phyloP scores from a whole-genome alignment of 2,329 filamentous ascomycete species.

The Passalora sequoiae region DNA sequence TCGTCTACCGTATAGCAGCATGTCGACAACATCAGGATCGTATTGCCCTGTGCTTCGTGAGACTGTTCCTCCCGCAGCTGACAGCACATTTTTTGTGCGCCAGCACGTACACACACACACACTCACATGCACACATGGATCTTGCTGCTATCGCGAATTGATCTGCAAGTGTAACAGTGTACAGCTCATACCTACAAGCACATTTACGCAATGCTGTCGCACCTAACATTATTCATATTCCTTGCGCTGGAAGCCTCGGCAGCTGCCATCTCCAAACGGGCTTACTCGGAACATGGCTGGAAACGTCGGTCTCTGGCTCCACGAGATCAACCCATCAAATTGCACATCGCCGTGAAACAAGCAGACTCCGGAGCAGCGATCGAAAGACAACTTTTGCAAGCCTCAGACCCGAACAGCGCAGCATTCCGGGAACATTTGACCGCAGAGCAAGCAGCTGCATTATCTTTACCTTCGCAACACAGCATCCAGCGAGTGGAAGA shows the following conservation, averaged over 20 bases:
- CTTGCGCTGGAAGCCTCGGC: constrained; percentile 4
- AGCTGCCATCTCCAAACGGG: constrained; percentile 10
- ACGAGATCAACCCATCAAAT: constrained; percentile 14
- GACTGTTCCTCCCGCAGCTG: neutral
- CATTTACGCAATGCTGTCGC: neutral
- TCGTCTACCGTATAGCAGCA: neutral
- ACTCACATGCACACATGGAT: too few relatives aligned
- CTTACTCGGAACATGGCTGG: constrained; percentile 13
- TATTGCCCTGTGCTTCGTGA: neutral
- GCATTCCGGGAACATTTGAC: constrained; percentile 18
- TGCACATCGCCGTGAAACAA: constrained; percentile 22
- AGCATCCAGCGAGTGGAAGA: constrained; percentile 7
- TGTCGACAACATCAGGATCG: too few relatives aligned
- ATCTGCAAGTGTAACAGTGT: too few relatives aligned
- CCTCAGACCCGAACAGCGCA: constrained; percentile 13
- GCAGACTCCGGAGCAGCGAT: constrained; percentile 14
- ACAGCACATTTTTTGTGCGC: too few relatives aligned
- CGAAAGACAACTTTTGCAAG: constrained; percentile 8
- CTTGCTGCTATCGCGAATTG: too few relatives aligned
- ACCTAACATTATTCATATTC: neutral
- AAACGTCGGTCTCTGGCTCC: constrained; percentile 14
- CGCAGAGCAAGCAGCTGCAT: constrained; percentile 5
- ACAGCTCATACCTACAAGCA: too few relatives aligned
- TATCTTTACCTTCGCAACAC: constrained; percentile 9
- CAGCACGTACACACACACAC: too few relatives aligned